phyloP scores from a whole-genome alignment of 805 yeast genomes.

The Zygosaccharomyces rouxii region DNA sequence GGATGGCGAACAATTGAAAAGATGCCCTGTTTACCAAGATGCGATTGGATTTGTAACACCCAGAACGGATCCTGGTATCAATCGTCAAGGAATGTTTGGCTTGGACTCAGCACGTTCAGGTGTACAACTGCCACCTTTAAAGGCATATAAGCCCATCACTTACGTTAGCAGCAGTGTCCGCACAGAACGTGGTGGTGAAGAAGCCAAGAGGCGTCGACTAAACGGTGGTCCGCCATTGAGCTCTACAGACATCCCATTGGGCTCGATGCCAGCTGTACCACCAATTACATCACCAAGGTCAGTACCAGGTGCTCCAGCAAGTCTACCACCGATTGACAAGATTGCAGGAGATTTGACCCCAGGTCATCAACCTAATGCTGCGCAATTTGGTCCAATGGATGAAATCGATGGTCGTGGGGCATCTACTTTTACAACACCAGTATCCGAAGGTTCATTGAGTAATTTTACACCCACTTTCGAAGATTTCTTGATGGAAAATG shows the following conservation, averaged over 20 bases:
- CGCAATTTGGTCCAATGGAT: background rate
- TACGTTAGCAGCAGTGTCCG: conserved; percentile 32
- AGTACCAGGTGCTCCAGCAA: conserved; percentile 7
- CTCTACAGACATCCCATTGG: conserved; percentile 10
- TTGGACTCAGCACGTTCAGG: conserved; percentile 11
- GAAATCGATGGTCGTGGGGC: conserved; percentile 6
- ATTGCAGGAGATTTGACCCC: conserved; percentile 15
- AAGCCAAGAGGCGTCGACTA: conserved; percentile 25
- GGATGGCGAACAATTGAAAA: conserved; percentile 32
- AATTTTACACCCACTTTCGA: conserved; percentile 33
- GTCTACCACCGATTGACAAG: conserved; percentile 17
- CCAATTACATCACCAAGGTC: conserved; percentile 11
- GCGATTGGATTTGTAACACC: conserved; percentile 33
- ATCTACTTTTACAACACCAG: conserved; percentile 11
- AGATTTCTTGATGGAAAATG: conserved; percentile 33
- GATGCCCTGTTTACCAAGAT: conserved; percentile 38
- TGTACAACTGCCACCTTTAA: conserved; percentile 31
- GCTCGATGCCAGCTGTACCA: conserved; percentile 18
- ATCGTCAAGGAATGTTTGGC: conserved; percentile 4
- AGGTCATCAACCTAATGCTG: background rate
- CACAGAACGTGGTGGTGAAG: conserved; percentile 20
- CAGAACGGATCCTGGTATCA: conserved; percentile 9
- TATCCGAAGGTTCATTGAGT: conserved; percentile 21
- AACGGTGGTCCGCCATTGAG: conserved; percentile 7
- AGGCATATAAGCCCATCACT: conserved; percentile 34